Evolutionary conservation across 495 filamentous ascomycete species (phyloP), one percentile per base, ranked within the genome.

Genomic region (Tuber indicum): DNA sequence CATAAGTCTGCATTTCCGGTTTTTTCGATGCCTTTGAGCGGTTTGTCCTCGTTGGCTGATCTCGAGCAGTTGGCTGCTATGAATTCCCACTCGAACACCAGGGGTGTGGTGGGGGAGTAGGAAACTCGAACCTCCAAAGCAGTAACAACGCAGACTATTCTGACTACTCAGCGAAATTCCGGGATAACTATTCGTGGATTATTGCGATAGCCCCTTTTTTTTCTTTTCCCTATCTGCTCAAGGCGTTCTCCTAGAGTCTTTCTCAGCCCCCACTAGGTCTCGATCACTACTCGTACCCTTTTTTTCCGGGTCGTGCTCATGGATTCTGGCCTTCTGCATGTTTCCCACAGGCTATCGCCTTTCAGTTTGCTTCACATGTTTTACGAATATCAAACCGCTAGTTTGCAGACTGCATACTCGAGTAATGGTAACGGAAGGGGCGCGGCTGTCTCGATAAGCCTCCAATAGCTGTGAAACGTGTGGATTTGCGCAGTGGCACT

Each of bases 101-200:
- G n/a, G 17, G 58, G 58, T 66, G 58, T 66, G 58, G 58, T 66
- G 58, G 58, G 58, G 58, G 58, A 62, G 58, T 2, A 36, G 26
- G 26, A 66, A 32, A 32, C 26, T 26, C 73, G 74, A 76, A 80
- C 79, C 71, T 79, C 79, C 78, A 75, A 76, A 80, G 75, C 74
- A 72, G 72, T 76, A 80, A 80, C 78, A 80, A 73, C 78, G 77
- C 78, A 80, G 49, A 80, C 46, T 71, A 74, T 71, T 66, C 58
- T 66, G 58, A 66, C 58, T 66, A 10, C 78, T 79, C 78, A 80
- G 79, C 78, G 46, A 39, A 58, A 71, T 73, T 21, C 52, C 39
- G 16, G 69, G 42, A 46, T 39, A 71, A 72, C 39, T n/a, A 80
- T 80, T 80, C 71, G 78, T 42, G 47, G 73, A 72, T 72, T 73